Conservation (phyloP, 202 grass and related monocot species). For the Schoenoplectus triqueter region DNA sequence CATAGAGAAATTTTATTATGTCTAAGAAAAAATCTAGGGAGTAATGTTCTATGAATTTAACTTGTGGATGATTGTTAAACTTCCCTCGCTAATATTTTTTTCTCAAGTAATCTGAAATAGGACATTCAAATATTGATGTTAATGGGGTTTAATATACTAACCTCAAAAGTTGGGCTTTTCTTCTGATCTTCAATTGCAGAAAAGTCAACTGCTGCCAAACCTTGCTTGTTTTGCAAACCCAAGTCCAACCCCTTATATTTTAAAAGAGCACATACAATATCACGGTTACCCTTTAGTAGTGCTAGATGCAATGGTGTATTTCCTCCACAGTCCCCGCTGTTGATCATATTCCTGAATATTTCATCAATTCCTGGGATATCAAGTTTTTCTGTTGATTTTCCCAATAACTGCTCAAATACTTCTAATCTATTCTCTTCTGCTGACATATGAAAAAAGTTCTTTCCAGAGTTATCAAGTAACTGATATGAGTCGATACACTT, state of each 20-base stretch:
- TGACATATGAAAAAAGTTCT: slow-evolving; percentile 68
- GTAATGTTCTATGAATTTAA: too few relatives aligned
- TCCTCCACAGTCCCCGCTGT: slow-evolving; percentile 55
- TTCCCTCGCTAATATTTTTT: background rate
- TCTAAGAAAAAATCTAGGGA: too few relatives aligned
- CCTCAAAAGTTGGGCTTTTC: background rate
- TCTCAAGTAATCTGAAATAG: background rate
- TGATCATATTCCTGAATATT: slow-evolving; percentile 48
- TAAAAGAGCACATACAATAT: slow-evolving; percentile 52
- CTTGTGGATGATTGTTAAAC: too few relatives aligned
- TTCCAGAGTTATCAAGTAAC: slow-evolving; percentile 65
- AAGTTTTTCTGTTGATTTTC: background rate
- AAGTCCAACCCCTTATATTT: slow-evolving; percentile 44
- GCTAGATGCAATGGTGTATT: slow-evolving; percentile 73
- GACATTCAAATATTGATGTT: background rate
- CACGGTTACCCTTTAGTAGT: slow-evolving; percentile 46
- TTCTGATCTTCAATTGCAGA: slow-evolving; percentile 30
- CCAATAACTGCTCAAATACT: slow-evolving; percentile 50
- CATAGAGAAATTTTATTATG: too few relatives aligned
- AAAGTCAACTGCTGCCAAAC: slow-evolving; percentile 57
- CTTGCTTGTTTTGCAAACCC: slow-evolving; percentile 59
- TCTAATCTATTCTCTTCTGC: slow-evolving; percentile 52
- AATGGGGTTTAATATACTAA: background rate
- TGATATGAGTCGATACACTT: slow-evolving; percentile 54
- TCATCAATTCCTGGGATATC: background rate